Base-by-base conservation (phyloP, 2,329 filamentous ascomycete genomes). In the Colletotrichum camelliae region DNA sequence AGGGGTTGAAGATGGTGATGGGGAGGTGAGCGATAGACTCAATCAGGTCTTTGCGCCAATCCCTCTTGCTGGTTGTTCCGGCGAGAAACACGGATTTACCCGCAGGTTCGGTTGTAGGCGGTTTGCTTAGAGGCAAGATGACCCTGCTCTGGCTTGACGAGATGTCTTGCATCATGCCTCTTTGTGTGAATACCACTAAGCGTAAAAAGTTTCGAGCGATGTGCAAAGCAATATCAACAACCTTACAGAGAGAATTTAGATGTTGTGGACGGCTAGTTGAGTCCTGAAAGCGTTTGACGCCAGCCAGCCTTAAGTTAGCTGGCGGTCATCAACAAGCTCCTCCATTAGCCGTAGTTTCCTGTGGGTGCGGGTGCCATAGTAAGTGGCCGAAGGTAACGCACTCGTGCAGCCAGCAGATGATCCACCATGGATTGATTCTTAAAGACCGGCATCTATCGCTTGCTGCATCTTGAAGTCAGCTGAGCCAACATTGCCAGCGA, bases 1-100 rank as follows among this genome's bases (percentile, higher is more conserved):
- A 84, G 0, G 92, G 92, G 77, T 94, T 90, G 81, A 89, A 86
- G 76, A 94, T 82, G 2, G 89, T 91, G 74, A 93, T 81, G 6
- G 88, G 86, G 1, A 86, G 80, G 2, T 86, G 79, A 1, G 83
- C 79, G 18, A 93, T 84, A 4, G 81, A 81, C 5, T 79, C 68
- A 2, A 80, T 81, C 21, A 93, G 81, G 4, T 79, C 79, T 7
- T 83, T 79, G 57, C 91, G 91, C 91, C 91, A 93, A 24, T 80
- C 78, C 1, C 79, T 83, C 0, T 83, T 84, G 72, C 84, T 88
- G 24, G 91, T 93, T 43, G 86, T 88, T 48, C 92, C 92, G 0
- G 91, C 90, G 8, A 93, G 87, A 81, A 93, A 93, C 75, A 93
- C 77, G 21, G 86, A 82, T 48, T 80, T 81, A 5, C 31, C 62